phyloP scores from a whole-genome alignment of 345 rosid genomes.

The Gossypium arboreum region DNA sequence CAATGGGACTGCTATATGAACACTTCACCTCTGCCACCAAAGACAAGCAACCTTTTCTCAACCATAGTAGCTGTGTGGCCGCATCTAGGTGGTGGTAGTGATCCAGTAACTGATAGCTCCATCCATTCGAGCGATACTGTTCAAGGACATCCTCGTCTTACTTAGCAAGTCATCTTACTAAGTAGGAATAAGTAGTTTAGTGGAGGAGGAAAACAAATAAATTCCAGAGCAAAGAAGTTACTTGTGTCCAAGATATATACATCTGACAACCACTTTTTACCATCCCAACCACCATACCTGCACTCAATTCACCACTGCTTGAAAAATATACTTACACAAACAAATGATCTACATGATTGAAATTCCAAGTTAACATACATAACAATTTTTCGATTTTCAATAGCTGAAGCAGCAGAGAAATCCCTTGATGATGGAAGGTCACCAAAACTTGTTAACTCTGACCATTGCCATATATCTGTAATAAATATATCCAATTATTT shows the following conservation, averaged over 20 bases:
- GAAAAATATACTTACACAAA: neutral
- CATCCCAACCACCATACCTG: constrained; percentile 99
- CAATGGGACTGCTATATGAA: neutral
- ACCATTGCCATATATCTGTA: constrained; percentile 99
- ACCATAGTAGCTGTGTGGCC: constrained; percentile 96
- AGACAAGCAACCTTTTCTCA: constrained; percentile 89
- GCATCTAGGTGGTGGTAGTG: constrained; percentile 92
- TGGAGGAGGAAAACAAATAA: constrained; percentile 12
- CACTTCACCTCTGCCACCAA: constrained; percentile 87
- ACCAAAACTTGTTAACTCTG: constrained; percentile 87
- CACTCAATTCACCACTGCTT: constrained; percentile 21
- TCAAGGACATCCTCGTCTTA: constrained; percentile 19
- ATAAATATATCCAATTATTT: constrained; percentile 15
- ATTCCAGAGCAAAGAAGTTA: constrained; percentile 33
- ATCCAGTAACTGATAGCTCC: constrained; percentile 77
- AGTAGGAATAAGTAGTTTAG: neutral
- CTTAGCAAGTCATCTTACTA: constrained; percentile 4
- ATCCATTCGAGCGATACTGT: constrained; percentile 96
- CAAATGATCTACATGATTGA: constrained; percentile 9
- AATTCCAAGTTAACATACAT: constrained; percentile 35
- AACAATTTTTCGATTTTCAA: constrained; percentile 81
- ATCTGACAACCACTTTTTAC: constrained; percentile 97
- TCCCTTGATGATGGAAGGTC: constrained; percentile 92
- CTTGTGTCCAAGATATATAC: constrained; percentile 92
- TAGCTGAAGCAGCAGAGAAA: constrained; percentile 84